Evolutionary conservation across 2,329 filamentous ascomycete genomes (phyloP).

Genomic region (Ophiocordyceps sinensis): DNA sequence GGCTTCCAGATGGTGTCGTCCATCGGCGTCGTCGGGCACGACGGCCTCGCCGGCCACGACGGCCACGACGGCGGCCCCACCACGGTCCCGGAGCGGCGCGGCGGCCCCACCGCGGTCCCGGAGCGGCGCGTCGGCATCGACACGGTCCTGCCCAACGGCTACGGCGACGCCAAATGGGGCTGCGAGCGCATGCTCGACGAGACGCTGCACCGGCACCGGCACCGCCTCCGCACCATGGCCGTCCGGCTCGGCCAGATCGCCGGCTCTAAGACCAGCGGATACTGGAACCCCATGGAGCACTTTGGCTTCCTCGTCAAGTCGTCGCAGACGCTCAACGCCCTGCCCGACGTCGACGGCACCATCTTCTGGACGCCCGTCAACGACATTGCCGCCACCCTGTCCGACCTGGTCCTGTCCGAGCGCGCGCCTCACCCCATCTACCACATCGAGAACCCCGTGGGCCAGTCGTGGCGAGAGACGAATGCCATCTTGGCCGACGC

Average conservation of each 20-base stretch:
- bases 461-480: conserved; percentile 8
- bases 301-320: conserved; percentile 34
- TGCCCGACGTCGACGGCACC: conserved; percentile 25
- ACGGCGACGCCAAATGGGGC: conserved; percentile 34
- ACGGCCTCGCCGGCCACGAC: conserved; percentile 8
- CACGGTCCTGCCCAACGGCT: conserved; percentile 29
- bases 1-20: conserved; percentile 27
- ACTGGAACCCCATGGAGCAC: conserved; percentile 40
- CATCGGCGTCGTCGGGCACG: conserved; percentile 20
- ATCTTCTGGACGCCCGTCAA: conserved; percentile 33
- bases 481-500: conserved; percentile 3
- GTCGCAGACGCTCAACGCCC: conserved; percentile 25
- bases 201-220: conserved; percentile 28
- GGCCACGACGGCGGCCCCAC: conserved; percentile 7
- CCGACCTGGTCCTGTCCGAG: conserved; percentile 3
- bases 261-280: conserved; percentile 31
- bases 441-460: conserved; percentile 10
- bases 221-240: conserved; percentile 26
- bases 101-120: conserved; percentile 19
- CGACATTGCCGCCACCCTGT: conserved; percentile 4
- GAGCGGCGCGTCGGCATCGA: conserved; percentile 26
- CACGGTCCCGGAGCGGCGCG: conserved; percentile 26
- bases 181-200: conserved; percentile 35
- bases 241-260: conserved; percentile 38
- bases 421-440: conserved; percentile 5